Base-by-base conservation (phyloP, 1,284 basidiomycete species). In the Cystobasidium pallidum region DNA sequence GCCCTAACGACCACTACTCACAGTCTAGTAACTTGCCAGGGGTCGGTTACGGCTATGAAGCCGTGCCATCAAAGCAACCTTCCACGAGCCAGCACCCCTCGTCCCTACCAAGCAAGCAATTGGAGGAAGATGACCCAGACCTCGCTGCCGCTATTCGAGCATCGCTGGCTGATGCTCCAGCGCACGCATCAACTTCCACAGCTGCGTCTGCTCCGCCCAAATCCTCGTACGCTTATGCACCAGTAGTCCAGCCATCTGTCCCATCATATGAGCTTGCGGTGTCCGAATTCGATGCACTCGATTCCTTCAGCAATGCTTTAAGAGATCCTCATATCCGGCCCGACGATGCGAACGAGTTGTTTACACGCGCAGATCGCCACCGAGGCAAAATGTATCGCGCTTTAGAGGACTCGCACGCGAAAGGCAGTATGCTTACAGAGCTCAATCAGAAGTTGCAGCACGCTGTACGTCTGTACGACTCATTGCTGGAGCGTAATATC, bases 71-170 rank as follows among this genome's bases (percentile, higher is more conserved):
- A 8, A 75, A 78, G 45, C 81, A 80, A 47, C 74, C 78, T 1
- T 76, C 80, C 52, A 75, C 79, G 21, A 39, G 39, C 34, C 30
- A 41, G 11, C 36, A 34, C 24, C 19, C 32, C 0, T 28, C n/a
- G 28, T 17, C 47, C 47, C 41, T 26, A 47, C 68, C 59, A 8
- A 59, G 28, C 24, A 79, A 74, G 36, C 80, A 77, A 61, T 82
- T 87, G 15, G 92, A 93, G 26, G 93, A 94, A 57, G 91, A 97
- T 26, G 95, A 99, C 80, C 91, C 92, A 11, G 93, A 99, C 76
- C 84, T 99, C 26, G 88, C 86, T 66, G 91, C 95, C 15, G 96
- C 96, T 0, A 99, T 99, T 72, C 94, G 97, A 78, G 96, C 96
- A 0, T 94, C 91, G 79, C 81, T 99, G 75, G 86, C 88, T 13